phyloP scores from a whole-genome alignment of 108 stramenopile species.

The Cyclotella cryptica region DNA sequence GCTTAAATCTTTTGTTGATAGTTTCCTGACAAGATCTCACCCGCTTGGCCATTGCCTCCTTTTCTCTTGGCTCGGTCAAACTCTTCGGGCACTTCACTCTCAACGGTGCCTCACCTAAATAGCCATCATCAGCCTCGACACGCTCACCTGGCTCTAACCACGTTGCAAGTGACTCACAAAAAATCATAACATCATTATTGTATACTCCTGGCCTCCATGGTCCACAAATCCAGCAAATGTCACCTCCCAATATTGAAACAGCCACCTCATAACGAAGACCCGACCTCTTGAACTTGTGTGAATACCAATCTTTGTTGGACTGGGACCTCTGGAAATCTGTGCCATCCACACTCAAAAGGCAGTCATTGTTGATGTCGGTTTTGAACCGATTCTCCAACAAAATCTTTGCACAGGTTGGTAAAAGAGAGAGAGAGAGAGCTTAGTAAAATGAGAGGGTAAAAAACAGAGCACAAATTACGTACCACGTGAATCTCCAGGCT shows the following conservation, averaged over 20 bases:
- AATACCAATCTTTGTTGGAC: constrained; percentile 2
- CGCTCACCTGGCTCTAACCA: constrained; percentile 22
- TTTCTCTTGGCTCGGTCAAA: not conserved
- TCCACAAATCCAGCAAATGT: constrained; percentile 32
- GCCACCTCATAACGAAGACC: constrained; percentile 35
- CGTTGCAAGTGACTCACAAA: constrained; percentile 4
- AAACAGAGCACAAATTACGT: too few species aligned
- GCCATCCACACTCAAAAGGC: constrained; percentile 26
- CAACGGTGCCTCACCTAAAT: constrained; percentile 25
- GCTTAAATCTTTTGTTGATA: not conserved
- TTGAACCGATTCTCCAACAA: constrained; percentile 17
- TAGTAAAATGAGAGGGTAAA: too few species aligned
- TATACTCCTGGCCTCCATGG: constrained; percentile 26
- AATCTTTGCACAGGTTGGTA: too few species aligned
- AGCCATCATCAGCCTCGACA: constrained; percentile 40
- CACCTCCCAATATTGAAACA: constrained; percentile 7
- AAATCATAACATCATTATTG: constrained; percentile 33
- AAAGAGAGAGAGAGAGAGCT: too few species aligned
- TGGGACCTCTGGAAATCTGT: constrained; percentile 21
- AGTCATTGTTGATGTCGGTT: not conserved
- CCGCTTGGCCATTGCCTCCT: constrained; percentile 6
- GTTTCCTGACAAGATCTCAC: constrained; percentile 39
- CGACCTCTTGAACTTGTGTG: constrained; percentile 22
- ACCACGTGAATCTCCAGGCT: too few species aligned
- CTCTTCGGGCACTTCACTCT: constrained; percentile 20